Evolutionary conservation across 2,329 filamentous ascomycete genomes (phyloP), one percentile per base, ranked within the genome.

Genomic region (Penicillium sp.): DNA sequence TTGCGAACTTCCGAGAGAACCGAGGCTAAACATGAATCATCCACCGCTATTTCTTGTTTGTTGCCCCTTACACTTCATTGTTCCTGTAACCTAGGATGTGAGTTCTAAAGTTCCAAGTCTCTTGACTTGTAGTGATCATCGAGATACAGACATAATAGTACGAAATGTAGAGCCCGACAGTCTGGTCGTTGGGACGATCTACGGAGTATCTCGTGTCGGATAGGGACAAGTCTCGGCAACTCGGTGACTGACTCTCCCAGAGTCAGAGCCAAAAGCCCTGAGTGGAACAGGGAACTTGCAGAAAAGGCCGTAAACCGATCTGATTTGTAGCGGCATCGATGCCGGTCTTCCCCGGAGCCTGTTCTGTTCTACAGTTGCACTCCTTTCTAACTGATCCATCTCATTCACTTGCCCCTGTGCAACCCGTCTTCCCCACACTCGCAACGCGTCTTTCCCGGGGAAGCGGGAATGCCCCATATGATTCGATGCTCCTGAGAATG

Each of bases 401-500:
- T 22, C 20, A 32, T 35, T 34, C 7, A 47, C 10, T 46, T 37
- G 29, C 20, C 24, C 20, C 27, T 23, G n/a, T 32, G 13, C 22
- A 43, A 32, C 18, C 38, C 46, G 9, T 26, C 22, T 46, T 46
- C 50, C 43, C 50, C 46, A 49, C 50, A 52, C 38, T 24, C 24
- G 39, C 34, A 47, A 47, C 50, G 46, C 37, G 45, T 20, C 24
- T 46, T 29, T 29, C 37, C 40, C 26, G 41, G 38, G n/a, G 43
- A 42, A 23, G 42, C 44, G 48, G 38, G 48, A 47, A 52, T 51
- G 48, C 44, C 23, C 14, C 41, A 31, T 51, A 31, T 42, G 27
- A 40, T 51, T 51, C 18, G 13, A 26, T 51, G 48, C 35, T 24
- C 35, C 32, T 38, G 41, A 54, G 54, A 57, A 54, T 55, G 48